Evolutionary conservation across 73 alveolate species (phyloP).

Genomic region (Paramecium pentaurelia): DNA sequence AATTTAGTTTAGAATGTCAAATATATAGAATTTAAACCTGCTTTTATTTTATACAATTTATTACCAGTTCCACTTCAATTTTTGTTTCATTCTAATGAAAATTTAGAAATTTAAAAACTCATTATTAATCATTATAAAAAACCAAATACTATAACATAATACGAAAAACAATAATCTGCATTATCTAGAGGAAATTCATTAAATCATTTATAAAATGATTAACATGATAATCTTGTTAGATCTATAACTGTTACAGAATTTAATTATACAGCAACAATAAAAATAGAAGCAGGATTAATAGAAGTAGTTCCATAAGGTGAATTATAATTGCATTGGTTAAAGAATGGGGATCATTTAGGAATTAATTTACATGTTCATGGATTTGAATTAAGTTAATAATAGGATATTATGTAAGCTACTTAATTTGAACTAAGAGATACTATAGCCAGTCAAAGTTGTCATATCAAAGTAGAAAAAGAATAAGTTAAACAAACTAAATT

Average conservation of each 20-base stretch:
- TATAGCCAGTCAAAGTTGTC: not conserved
- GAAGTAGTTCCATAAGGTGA: slow-evolving; percentile 10
- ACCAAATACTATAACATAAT: not conserved
- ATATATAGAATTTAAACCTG: slow-evolving; percentile 13
- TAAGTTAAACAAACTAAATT: not conserved
- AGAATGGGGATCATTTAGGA: not conserved
- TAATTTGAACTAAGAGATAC: not conserved
- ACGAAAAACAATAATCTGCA: not conserved
- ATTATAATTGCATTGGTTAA: not conserved
- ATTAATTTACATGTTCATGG: not conserved
- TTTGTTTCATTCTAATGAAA: not conserved
- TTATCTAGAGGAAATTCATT: not conserved
- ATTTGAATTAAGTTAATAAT: not conserved
- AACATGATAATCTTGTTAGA: not conserved
- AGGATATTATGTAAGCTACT: not conserved
- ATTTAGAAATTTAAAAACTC: not conserved
- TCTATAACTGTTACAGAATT: not conserved
- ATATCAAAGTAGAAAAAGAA: not conserved
- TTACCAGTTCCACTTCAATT: slow-evolving; percentile 29
- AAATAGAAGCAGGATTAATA: not conserved
- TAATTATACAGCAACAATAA: not conserved
- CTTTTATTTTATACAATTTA: not conserved
- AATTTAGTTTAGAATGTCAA: not conserved
- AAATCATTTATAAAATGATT: not conserved
- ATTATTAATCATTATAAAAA: not conserved